A percentile compares a stretch with the other conserved stretches of the same genome.
These are phyloP conservation scores for Sporothrix pseudoabietina DNA, from an alignment of 2,329 filamentous ascomycete genomes.

Conservation along the genomic window DNA sequence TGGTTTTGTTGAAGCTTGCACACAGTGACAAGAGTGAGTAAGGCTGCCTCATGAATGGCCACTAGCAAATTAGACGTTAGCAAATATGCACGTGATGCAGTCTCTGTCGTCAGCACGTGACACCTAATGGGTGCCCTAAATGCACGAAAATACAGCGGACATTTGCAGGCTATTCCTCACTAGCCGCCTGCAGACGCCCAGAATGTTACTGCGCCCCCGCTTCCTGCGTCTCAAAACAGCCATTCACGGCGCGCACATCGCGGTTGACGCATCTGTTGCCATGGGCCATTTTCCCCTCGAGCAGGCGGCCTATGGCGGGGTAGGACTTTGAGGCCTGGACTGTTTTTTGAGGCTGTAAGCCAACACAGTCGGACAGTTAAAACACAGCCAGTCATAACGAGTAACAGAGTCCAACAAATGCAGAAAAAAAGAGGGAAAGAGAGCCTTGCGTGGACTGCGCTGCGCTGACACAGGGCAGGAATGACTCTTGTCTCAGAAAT, in stretches of 20 bases:
- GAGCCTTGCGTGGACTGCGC: background rate
- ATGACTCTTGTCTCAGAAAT: background rate
- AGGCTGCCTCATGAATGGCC: background rate
- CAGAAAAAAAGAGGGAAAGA: background rate
- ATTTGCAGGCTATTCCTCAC: background rate
- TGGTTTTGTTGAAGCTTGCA: background rate
- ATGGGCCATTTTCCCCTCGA: background rate
- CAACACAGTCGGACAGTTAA: background rate
- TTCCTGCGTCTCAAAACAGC: background rate
- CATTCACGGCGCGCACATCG: background rate
- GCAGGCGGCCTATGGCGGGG: background rate
- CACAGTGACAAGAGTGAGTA: background rate
- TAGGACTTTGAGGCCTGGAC: background rate
- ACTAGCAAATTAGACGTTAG: background rate
- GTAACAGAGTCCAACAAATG: background rate
- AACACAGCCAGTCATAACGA: constrained; percentile 6
- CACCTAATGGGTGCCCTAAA: background rate
- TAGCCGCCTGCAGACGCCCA: background rate
- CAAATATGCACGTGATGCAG: background rate
- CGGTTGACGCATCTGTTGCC: background rate
- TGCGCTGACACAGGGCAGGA: background rate
- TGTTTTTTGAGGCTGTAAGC: background rate
- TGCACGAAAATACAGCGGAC: background rate
- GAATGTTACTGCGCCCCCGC: background rate
- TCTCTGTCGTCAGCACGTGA: constrained; percentile 14